Conservation (phyloP, 2,329 filamentous ascomycete species). For the Colletotrichum coccodes region DNA sequence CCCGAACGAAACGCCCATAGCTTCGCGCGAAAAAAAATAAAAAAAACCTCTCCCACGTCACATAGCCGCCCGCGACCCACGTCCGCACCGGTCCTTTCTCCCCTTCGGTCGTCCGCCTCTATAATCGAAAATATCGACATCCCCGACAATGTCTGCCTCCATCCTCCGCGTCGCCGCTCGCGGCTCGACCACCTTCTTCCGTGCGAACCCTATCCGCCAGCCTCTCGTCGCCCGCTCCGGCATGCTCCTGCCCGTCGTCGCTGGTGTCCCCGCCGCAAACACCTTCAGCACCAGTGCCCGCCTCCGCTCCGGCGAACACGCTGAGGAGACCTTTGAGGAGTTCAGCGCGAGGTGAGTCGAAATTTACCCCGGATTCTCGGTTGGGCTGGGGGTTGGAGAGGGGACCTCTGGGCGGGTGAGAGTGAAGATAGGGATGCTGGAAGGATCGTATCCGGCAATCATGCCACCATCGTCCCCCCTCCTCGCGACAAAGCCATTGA, state of each 20-base stretch:
- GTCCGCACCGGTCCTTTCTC: slow-evolving; percentile 27
- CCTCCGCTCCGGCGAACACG: slow-evolving; percentile 70
- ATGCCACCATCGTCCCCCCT: not conserved
- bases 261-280: slow-evolving; percentile 58
- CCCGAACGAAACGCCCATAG: slow-evolving; percentile 35
- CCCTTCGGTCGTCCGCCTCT: slow-evolving; percentile 27
- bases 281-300: slow-evolving; percentile 72
- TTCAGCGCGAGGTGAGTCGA: slow-evolving; percentile 90
- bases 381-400: not conserved
- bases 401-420: not conserved
- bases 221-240: slow-evolving; percentile 66
- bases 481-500: slow-evolving; percentile 21
- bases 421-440: slow-evolving; percentile 27
- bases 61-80: slow-evolving; percentile 19
- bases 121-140: slow-evolving; percentile 24
- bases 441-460: slow-evolving; percentile 1
- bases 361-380: not conserved
- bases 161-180: slow-evolving; percentile 79
- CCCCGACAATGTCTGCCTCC: slow-evolving; percentile 68
- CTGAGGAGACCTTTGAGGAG: slow-evolving; percentile 98
- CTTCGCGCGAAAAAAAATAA: slow-evolving; percentile 26
- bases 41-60: slow-evolving; percentile 29
- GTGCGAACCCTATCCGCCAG: slow-evolving; percentile 67
- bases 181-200: slow-evolving; percentile 71
- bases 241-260: slow-evolving; percentile 56